Conservation (phyloP, 2,329 filamentous ascomycete species). For the Cercospora nicotianae region DNA sequence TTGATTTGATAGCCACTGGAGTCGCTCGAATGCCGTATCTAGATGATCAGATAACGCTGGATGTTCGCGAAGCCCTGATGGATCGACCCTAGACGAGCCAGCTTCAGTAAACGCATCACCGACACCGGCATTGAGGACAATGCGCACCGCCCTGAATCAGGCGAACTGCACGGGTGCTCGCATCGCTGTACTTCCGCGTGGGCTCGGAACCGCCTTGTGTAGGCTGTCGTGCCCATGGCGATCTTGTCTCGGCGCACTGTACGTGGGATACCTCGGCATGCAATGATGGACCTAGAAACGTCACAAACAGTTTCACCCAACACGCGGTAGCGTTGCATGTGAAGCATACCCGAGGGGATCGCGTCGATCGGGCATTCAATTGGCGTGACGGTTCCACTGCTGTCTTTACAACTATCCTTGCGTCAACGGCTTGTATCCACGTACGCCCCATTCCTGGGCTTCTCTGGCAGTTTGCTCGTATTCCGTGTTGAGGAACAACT, state of each 20-base stretch:
- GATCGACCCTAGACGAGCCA: neutral
- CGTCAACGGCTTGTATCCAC: neutral
- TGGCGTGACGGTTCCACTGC: neutral
- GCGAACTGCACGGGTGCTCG: neutral
- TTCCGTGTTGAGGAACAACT: neutral
- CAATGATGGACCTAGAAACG: neutral
- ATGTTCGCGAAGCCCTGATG: neutral
- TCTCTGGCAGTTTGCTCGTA: neutral
- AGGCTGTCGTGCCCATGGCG: neutral
- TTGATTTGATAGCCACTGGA: constrained; percentile 12
- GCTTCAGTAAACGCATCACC: neutral
- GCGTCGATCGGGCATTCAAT: neutral
- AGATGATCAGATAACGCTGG: constrained; percentile 16
- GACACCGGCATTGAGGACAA: constrained; percentile 8
- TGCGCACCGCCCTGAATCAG: neutral
- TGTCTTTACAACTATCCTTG: neutral
- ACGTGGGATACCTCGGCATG: neutral
- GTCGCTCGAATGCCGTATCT: constrained; percentile 3
- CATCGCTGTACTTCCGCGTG: neutral
- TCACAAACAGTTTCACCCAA: neutral
- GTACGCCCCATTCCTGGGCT: neutral
- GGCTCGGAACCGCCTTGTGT: neutral
- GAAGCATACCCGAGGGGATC: neutral
- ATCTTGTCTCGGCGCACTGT: neutral
- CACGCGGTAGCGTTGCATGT: neutral